A percentile compares a stretch with the other conserved stretches of the same genome.
phyloP scores from a whole-genome alignment of 2,329 filamentous ascomycete genomes.

The Pseudogymnoascus destructans region DNA sequence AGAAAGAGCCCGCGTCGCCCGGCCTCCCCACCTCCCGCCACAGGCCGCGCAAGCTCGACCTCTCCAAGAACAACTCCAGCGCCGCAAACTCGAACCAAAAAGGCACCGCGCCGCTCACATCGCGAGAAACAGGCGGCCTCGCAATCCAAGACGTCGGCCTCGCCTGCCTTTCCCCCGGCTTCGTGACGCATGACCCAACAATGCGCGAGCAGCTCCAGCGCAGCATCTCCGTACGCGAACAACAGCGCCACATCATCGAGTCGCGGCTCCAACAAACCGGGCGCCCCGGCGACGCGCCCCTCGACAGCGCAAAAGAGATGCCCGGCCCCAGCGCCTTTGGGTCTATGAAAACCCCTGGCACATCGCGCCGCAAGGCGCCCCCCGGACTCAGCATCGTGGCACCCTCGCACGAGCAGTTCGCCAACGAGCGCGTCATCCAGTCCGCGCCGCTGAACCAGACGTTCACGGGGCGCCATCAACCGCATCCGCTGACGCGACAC shows the following conservation, averaged over 20 bases:
- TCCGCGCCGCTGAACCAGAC: conserved; percentile 90
- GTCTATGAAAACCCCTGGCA: conserved; percentile 57
- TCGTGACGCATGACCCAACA: conserved; percentile 88
- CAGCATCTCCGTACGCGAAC: conserved; percentile 84
- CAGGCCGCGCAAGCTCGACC: conserved; percentile 63
- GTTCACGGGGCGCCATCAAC: conserved; percentile 78
- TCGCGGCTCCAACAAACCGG: conserved; percentile 77
- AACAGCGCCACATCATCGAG: conserved; percentile 91
- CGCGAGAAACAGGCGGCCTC: conserved; percentile 56
- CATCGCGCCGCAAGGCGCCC: conserved; percentile 66
- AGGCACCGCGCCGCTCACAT: conserved; percentile 59
- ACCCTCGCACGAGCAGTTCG: conserved; percentile 82
- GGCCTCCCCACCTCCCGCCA: conserved; percentile 61
- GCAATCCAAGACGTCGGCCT: conserved; percentile 87
- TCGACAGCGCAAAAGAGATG: conserved; percentile 41
- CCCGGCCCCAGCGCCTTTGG: conserved; percentile 28
- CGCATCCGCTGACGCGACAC: conserved; percentile 63
- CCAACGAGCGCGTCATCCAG: conserved; percentile 88
- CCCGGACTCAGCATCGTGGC: conserved; percentile 90
- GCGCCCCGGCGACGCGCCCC: conserved; percentile 58
- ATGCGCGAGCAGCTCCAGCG: conserved; percentile 94
- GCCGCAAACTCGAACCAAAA: conserved; percentile 46
- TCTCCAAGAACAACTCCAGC: conserved; percentile 51
- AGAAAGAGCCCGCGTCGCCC: conserved; percentile 84
- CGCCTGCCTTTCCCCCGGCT: conserved; percentile 88